These are phyloP conservation scores for Pseudotsuga menziesii DNA, from an alignment of 75 land plant genomes.

Conservation along the genomic window DNA sequence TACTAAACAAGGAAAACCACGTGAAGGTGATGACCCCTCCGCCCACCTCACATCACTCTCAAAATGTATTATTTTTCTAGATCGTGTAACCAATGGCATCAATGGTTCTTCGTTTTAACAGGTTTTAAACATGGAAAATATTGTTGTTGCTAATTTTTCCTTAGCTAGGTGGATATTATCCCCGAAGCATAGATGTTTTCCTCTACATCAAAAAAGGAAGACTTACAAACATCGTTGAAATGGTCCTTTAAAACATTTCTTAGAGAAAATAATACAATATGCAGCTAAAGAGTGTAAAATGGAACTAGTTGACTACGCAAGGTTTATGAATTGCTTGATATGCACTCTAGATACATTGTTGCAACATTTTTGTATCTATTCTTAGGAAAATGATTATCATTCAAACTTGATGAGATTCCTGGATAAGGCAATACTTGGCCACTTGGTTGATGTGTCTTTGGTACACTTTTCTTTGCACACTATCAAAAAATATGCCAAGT, in stretches of 20 bases:
- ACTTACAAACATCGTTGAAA: background rate
- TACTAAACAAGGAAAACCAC: no score
- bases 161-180: slow-evolving; percentile 49
- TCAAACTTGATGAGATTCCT: slow-evolving; percentile 19
- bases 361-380: slow-evolving; percentile 18
- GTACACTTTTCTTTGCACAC: no score
- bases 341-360: slow-evolving; percentile 33
- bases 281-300: slow-evolving; percentile 1
- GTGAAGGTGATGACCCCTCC: no score
- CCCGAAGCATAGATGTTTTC: slow-evolving; percentile 11
- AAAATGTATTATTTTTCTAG: slow-evolving; percentile 16
- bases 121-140: slow-evolving; percentile 26
- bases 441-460: slow-evolving; percentile 27
- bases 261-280: background rate
- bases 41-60: no score
- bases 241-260: background rate
- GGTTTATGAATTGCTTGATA: slow-evolving; percentile 34
- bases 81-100: slow-evolving; percentile 15
- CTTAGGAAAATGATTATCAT: background rate
- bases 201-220: background rate
- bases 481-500: no score
- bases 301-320: slow-evolving; percentile 13
- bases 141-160: slow-evolving; percentile 38
- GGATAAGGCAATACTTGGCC: slow-evolving; percentile 45
- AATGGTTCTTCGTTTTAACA: slow-evolving; percentile 18